Evolutionary conservation across 306 rosid species (phyloP), one percentile per base, ranked within the genome.

Genomic region (Inga leiocalycina): DNA sequence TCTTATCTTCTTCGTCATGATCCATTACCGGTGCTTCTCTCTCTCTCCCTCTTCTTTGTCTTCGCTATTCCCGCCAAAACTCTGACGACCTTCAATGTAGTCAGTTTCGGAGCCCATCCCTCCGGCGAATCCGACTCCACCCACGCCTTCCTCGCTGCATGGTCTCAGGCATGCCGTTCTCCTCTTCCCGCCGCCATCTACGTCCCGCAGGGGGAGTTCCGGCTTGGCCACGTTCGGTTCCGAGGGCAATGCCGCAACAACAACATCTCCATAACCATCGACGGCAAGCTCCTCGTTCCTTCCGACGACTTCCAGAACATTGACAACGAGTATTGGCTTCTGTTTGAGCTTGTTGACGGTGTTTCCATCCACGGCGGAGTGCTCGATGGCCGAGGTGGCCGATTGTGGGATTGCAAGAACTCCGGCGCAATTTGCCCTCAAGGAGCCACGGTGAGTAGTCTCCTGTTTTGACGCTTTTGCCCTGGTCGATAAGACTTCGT

Each of bases 391-490:
- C 92, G 83, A 62, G 94, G 92, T 34, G 48, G 77, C 13, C 54
- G 76, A 6, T 62, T 91, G 68, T 91, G 94, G 94, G 48, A 27
- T n/a, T 89, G 94, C 81, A 91, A 91, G 77, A 74, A 80, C 51
- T 83, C 89, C 1, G 88, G 78, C 52, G 68, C 46, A 7, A 41
- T 80, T 77, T 89, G 90, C 41, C 90, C 90, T 5, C 43, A 24
- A 1, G 92, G 92, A 17, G 90, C 90, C 54, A 85, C 87, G 88
- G 92, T 89, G 80, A 16, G 80, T 81, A 15, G 77, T 78, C 19
- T 75, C 5, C 78, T 0, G 82, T 78, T 17, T 14, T 83, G 32
- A 34, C 52, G 6, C 19, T 32, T 70, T 35, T 32, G 11, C 67
- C 16, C 59, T 5, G 2, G 11, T 32, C 3, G 10, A 14, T 79